phyloP scores from a whole-genome alignment of 192 early-diverging fungal genomes.

The Diversispora eburnea region DNA sequence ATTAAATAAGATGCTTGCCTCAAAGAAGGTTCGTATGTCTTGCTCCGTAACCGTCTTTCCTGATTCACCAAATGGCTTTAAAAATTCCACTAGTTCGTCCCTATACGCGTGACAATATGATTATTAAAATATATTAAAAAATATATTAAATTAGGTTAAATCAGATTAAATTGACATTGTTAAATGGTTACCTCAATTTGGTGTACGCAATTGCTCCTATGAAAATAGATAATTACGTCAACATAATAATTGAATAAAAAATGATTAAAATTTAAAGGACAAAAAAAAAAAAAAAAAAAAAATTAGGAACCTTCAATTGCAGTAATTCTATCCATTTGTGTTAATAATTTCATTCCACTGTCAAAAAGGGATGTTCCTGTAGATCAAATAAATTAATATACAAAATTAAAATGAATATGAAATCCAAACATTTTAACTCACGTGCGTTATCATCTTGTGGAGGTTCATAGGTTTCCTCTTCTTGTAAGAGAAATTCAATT shows the following conservation, averaged over 20 bases:
- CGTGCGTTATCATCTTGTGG: slow-evolving; percentile 70
- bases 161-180: too few relatives aligned
- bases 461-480: slow-evolving; percentile 70
- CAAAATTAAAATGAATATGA: not conserved
- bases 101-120: not conserved
- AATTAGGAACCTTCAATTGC: slow-evolving; percentile 70
- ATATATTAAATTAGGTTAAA: not conserved
- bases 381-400: slow-evolving; percentile 4
- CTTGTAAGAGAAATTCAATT: slow-evolving; percentile 53
- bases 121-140: not conserved
- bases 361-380: slow-evolving; percentile 69
- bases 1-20: slow-evolving; percentile 32
- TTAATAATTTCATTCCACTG: slow-evolving; percentile 69
- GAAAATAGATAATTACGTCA: not conserved
- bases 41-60: slow-evolving; percentile 69
- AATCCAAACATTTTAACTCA: not conserved
- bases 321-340: slow-evolving; percentile 64
- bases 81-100: slow-evolving; percentile 63
- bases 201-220: slow-evolving; percentile 63
- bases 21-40: slow-evolving; percentile 76
- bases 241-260: not conserved
- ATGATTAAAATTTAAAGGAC: not conserved
- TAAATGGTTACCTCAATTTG: slow-evolving; percentile 50
- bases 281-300: too few relatives aligned
- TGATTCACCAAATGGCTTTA: slow-evolving; percentile 67